Evolutionary conservation across 345 rosid genomes (phyloP).

Genomic region (Rhodomyrtus tomentosa): DNA sequence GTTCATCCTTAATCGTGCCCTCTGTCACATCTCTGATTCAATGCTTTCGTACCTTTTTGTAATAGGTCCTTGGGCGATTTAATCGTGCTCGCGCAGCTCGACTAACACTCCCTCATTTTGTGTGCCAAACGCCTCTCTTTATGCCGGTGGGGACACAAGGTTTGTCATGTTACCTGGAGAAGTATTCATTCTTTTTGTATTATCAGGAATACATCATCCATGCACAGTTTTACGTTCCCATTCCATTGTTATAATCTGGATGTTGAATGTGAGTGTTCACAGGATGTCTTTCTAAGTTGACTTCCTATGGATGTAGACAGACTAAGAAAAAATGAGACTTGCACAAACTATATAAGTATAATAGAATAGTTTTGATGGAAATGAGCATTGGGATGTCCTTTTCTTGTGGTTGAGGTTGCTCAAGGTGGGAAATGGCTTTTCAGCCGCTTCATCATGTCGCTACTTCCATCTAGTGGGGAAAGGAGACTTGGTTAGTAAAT

Average conservation of each 20-base stretch:
- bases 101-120: constrained; percentile 59
- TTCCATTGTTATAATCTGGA: not conserved
- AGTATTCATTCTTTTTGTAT: not conserved
- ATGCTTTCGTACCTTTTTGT: not conserved
- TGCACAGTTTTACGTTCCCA: not conserved
- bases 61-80: constrained; percentile 56
- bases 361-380: not conserved
- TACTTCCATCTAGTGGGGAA: not conserved
- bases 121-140: constrained; percentile 63
- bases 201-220: not conserved
- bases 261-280: not conserved
- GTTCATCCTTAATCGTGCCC: not conserved
- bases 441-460: not conserved
- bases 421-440: not conserved
- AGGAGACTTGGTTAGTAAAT: not conserved
- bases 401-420: not conserved
- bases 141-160: constrained; percentile 93
- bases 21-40: not conserved
- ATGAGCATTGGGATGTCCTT: not conserved
- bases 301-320: not conserved
- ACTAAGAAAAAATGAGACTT: not conserved
- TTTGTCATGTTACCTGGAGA: constrained; percentile 2
- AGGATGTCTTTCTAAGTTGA: not conserved
- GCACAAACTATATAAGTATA: not conserved
- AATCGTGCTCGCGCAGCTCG: constrained; percentile 80